Conservation (phyloP, 2,329 filamentous ascomycete species). For the Penicillium griseofulvum region DNA sequence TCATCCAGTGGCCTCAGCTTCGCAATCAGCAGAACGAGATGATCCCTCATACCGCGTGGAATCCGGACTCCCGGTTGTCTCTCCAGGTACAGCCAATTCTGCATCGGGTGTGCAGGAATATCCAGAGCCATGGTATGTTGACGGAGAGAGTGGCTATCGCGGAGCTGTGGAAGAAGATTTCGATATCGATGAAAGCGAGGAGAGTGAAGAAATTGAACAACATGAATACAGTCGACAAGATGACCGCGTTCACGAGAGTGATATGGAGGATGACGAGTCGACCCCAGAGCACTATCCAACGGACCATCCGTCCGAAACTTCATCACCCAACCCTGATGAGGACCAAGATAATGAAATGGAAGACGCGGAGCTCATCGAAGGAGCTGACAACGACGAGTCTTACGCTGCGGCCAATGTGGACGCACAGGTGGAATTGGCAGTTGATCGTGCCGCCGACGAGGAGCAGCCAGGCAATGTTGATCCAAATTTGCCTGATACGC, state of each 20-base stretch:
- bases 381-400: not conserved
- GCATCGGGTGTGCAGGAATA: constrained; percentile 1
- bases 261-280: constrained; percentile 20
- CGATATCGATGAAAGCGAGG: not conserved
- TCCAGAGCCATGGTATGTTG: constrained; percentile 2
- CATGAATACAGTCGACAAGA: not conserved
- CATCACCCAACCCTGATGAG: not conserved
- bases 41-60: not conserved
- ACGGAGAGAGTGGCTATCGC: not conserved
- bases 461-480: not conserved
- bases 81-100: not conserved
- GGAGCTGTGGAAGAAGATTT: not conserved
- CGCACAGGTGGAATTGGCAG: not conserved
- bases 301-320: not conserved
- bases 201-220: not conserved
- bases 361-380: not conserved
- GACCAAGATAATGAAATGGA: not conserved
- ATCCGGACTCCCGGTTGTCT: not conserved
- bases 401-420: not conserved
- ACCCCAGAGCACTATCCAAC: not conserved
- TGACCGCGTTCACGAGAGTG: constrained; percentile 15
- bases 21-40: not conserved
- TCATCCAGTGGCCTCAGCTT: not conserved
- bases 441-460: not conserved
- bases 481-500: not conserved